These are phyloP conservation scores for Gaultheria prostrata DNA, from an alignment of 148 eudicot genomes.

Conservation along the genomic window DNA sequence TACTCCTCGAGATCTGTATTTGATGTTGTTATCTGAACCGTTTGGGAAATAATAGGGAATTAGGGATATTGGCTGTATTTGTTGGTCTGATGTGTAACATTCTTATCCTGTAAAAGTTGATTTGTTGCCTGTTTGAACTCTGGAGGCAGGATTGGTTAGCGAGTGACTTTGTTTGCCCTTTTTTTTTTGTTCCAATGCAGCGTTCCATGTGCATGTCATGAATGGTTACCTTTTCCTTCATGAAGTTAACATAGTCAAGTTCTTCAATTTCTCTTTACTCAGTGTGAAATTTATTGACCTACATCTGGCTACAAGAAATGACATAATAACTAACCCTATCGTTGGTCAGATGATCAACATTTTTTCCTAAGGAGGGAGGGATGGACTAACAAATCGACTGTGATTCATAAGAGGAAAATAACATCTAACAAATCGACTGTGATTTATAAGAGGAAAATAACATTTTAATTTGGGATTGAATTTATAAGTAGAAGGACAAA, in stretches of 20 bases:
- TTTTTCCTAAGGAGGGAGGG: neutral
- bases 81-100: neutral
- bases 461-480: neutral
- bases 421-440: neutral
- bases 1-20: slow-evolving; percentile 6
- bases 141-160: neutral
- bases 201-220: neutral
- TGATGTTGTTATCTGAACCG: neutral
- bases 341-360: neutral
- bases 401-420: neutral
- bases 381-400: neutral
- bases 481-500: neutral
- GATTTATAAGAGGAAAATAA: neutral
- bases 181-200: neutral
- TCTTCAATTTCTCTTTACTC: neutral
- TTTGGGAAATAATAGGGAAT: neutral
- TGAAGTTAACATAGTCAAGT: neutral
- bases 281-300: neutral
- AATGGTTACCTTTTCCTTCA: neutral
- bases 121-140: neutral
- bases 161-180: neutral
- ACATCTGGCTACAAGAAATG: neutral
- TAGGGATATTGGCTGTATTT: slow-evolving; percentile 10
- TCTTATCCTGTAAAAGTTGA: neutral
- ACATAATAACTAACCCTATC: neutral